Evolutionary conservation across 2,329 filamentous ascomycete genomes (phyloP).

Genomic region (Didymellaceae sp.): DNA sequence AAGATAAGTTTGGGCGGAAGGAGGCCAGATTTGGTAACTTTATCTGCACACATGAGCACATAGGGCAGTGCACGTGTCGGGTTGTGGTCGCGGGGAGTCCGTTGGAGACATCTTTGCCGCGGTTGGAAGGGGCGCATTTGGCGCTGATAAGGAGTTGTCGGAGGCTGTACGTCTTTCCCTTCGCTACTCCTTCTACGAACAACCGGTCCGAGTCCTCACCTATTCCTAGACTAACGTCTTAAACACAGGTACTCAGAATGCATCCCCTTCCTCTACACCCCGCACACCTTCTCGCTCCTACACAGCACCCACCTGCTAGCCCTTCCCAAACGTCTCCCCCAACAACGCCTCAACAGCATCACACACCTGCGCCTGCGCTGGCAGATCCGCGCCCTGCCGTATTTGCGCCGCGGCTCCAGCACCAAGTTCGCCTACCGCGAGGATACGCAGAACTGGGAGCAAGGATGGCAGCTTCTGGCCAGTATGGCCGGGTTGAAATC

Average conservation of each 20-base stretch:
- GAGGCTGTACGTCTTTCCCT: constrained; percentile 30
- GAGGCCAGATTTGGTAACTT: constrained; percentile 39
- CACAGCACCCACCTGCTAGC: constrained; percentile 44
- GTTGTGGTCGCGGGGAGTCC: constrained; percentile 36
- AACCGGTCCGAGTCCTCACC: too few relatives aligned
- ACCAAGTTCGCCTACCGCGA: constrained; percentile 41
- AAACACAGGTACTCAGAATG: constrained; percentile 47
- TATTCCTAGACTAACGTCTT: too few relatives aligned
- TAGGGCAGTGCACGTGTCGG: constrained; percentile 32
- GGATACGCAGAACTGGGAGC: constrained; percentile 45
- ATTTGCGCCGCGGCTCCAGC: constrained; percentile 31
- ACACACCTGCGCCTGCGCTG: constrained; percentile 40
- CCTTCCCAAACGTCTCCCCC: constrained; percentile 37
- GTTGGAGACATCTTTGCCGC: constrained; percentile 7
- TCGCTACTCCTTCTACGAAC: too few relatives aligned
- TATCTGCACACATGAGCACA: constrained; percentile 31
- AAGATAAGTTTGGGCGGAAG: constrained; percentile 12
- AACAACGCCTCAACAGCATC: constrained; percentile 36
- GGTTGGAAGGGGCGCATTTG: constrained; percentile 12
- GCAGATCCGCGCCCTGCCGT: constrained; percentile 44
- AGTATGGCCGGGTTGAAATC: constrained; percentile 35
- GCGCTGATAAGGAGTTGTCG: constrained; percentile 34
- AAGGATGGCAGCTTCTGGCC: constrained; percentile 36
- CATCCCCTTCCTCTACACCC: constrained; percentile 36
- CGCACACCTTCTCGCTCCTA: constrained; percentile 43